Evolutionary conservation across 2,329 filamentous ascomycete species (phyloP).

Genomic region (Trichoderma sp.): DNA sequence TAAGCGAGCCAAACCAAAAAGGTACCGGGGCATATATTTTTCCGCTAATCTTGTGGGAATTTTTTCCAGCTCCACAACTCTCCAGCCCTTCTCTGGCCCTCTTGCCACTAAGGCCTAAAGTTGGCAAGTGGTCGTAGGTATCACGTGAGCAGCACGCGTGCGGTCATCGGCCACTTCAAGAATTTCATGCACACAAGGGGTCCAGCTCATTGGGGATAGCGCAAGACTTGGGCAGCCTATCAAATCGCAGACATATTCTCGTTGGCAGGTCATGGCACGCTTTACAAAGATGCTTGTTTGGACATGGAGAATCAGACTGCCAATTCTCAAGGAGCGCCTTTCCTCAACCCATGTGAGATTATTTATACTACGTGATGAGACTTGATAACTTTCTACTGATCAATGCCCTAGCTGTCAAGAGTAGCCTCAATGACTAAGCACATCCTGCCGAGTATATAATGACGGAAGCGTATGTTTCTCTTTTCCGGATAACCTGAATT

Average conservation of each 20-base stretch:
- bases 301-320: not conserved
- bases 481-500: not conserved
- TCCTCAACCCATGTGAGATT: not conserved
- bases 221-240: not conserved
- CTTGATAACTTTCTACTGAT: not conserved
- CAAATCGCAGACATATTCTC: not conserved
- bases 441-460: not conserved
- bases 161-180: not conserved
- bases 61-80: not conserved
- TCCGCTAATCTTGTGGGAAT: conserved; percentile 16
- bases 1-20: conserved; percentile 36
- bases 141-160: not conserved
- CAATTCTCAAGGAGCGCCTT: not conserved
- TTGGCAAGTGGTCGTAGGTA: not conserved
- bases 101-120: not conserved
- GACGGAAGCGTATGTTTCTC: not conserved
- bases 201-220: not conserved
- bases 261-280: not conserved
- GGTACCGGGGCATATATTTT: conserved; percentile 20
- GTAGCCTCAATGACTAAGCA: too few species aligned
- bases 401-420: not conserved
- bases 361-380: not conserved
- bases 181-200: not conserved
- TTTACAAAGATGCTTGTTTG: not conserved
- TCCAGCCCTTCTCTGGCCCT: conserved; percentile 6